These are phyloP conservation scores for Cercospora sp. DNA, from an alignment of 2,329 filamentous ascomycete species.

Conservation along the genomic window DNA sequence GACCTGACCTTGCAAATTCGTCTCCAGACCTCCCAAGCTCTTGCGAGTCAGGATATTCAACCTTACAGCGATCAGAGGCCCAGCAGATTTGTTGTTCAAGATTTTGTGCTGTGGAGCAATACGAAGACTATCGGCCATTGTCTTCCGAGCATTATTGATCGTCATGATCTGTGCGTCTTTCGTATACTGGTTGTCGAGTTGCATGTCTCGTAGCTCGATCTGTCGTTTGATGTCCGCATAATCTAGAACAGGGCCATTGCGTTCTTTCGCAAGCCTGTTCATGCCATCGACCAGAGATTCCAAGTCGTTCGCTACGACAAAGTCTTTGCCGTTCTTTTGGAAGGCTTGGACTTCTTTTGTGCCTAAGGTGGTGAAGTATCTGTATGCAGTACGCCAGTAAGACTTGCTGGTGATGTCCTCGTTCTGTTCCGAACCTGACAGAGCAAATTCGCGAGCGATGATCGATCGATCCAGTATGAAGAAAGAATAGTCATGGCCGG, in stretches of 20 bases:
- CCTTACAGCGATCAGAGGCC: background rate
- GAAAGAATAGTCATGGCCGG: background rate
- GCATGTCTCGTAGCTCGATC: background rate
- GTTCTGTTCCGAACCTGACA: background rate
- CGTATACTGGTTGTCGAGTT: background rate
- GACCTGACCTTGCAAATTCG: background rate
- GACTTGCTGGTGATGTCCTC: conserved; percentile 1
- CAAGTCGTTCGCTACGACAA: background rate
- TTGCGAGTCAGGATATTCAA: background rate
- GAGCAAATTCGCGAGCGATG: conserved; percentile 2
- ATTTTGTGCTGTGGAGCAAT: background rate
- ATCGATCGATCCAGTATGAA: background rate
- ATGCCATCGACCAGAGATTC: background rate
- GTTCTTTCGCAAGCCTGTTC: background rate
- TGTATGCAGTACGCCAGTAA: background rate
- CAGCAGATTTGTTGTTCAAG: background rate
- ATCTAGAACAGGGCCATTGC: background rate
- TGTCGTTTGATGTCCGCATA: background rate
- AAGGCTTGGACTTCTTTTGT: conserved; percentile 7
- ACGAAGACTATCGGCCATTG: background rate
- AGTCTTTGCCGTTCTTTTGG: conserved; percentile 1
- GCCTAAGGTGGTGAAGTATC: background rate
- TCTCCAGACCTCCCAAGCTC: background rate
- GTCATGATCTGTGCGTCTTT: background rate
- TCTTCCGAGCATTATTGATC: background rate